Conservation (phyloP, 441 rosid species). For the Adansonia rubrostipa region DNA sequence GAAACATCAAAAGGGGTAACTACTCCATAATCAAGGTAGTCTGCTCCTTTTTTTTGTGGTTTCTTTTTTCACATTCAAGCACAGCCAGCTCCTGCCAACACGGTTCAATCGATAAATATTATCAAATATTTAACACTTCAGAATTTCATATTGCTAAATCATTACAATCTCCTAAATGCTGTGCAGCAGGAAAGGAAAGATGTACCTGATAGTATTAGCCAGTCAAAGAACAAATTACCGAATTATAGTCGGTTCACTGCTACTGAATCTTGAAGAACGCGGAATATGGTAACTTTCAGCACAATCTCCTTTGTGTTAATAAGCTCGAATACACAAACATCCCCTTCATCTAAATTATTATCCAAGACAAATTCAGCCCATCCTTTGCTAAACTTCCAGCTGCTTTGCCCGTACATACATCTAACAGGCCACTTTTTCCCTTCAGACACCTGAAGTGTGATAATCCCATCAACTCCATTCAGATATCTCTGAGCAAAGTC, state of each 20-base stretch:
- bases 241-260: neutral
- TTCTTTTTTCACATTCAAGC: neutral
- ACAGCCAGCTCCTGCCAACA: conserved; percentile 9
- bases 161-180: neutral
- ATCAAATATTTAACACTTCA: neutral
- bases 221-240: neutral
- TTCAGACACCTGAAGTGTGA: conserved; percentile 42
- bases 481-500: conserved; percentile 41
- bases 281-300: conserved; percentile 50
- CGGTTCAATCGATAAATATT: neutral
- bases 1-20: neutral
- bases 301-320: conserved; percentile 34
- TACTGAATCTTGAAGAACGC: conserved; percentile 34
- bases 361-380: conserved; percentile 48
- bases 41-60: too few relatives aligned
- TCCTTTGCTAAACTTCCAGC: conserved; percentile 43
- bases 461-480: conserved; percentile 28
- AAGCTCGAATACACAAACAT: conserved; percentile 55
- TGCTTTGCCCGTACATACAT: conserved; percentile 25
- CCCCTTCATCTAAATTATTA: conserved; percentile 50
- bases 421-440: conserved; percentile 46
- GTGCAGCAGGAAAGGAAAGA: neutral
- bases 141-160: neutral
- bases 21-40: neutral
- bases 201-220: conserved; percentile 6